Conservation (phyloP, 768 basidiomycete species). For the Phlegmacium glaucopus region DNA sequence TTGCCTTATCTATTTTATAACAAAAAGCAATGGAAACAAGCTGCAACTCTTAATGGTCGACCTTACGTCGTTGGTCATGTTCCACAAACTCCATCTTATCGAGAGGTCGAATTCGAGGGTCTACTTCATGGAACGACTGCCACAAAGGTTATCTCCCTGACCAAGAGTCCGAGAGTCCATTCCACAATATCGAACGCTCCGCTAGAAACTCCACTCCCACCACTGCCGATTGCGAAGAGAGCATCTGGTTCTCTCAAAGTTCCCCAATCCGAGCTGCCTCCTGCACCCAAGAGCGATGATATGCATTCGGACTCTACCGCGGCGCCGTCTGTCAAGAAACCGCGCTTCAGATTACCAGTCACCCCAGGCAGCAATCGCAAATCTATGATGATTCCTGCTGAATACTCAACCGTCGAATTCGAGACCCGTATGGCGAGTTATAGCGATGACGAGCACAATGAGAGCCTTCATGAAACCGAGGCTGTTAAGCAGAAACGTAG, state of each 20-base stretch:
- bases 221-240: slow-evolving; percentile 16
- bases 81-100: slow-evolving; percentile 46
- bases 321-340: slow-evolving; percentile 35
- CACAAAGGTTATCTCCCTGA: slow-evolving; percentile 43
- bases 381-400: slow-evolving; percentile 56
- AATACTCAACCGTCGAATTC: slow-evolving; percentile 81
- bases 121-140: slow-evolving; percentile 53
- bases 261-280: slow-evolving; percentile 18
- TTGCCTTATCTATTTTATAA: slow-evolving; percentile 65
- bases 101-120: slow-evolving; percentile 79
- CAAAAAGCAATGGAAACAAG: slow-evolving; percentile 74
- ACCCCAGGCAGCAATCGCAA: slow-evolving; percentile 48
- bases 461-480: slow-evolving; percentile 32
- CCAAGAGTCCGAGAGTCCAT: slow-evolving; percentile 20
- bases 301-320: slow-evolving; percentile 27
- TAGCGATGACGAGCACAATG: slow-evolving; percentile 44
- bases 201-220: slow-evolving; percentile 12
- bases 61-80: slow-evolving; percentile 67
- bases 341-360: slow-evolving; percentile 60
- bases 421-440: slow-evolving; percentile 75
- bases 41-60: slow-evolving; percentile 76
- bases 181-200: slow-evolving; percentile 12
- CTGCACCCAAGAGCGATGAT: slow-evolving; percentile 31
- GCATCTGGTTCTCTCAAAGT: slow-evolving; percentile 17
- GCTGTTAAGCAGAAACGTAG: slow-evolving; percentile 44